These are phyloP conservation scores for Ambrosia trifida DNA, from an alignment of 129 eudicot genomes.

Conservation along the genomic window DNA sequence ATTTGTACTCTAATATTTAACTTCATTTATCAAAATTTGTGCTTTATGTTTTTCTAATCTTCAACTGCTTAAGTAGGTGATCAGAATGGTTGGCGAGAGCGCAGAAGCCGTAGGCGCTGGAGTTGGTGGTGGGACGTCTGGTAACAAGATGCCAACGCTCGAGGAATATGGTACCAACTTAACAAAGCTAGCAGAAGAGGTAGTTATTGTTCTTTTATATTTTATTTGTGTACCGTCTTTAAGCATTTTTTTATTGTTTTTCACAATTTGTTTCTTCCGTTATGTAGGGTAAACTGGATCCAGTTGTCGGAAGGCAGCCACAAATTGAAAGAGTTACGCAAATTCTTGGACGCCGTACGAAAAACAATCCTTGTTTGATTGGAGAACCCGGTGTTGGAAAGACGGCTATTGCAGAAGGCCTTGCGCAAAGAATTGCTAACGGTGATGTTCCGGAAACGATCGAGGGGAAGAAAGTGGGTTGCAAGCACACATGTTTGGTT, in stretches of 20 bases:
- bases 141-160: slow-evolving; percentile 80
- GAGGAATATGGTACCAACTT: slow-evolving; percentile 90
- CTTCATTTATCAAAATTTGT: background rate
- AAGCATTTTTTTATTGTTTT: background rate
- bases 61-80: slow-evolving; percentile 46
- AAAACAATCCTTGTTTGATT: slow-evolving; percentile 87
- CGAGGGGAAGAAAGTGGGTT: slow-evolving; percentile 82
- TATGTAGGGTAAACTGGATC: slow-evolving; percentile 85
- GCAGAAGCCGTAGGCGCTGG: slow-evolving; percentile 86
- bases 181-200: slow-evolving; percentile 92
- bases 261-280: background rate
- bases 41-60: slow-evolving; percentile 1
- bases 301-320: slow-evolving; percentile 81
- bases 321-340: slow-evolving; percentile 94
- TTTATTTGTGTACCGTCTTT: background rate
- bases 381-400: slow-evolving; percentile 98
- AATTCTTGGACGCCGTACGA: slow-evolving; percentile 82
- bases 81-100: slow-evolving; percentile 87
- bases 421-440: slow-evolving; percentile 82
- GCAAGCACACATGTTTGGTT: slow-evolving; percentile 1
- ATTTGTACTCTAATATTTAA: background rate
- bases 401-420: slow-evolving; percentile 96
- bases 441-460: slow-evolving; percentile 97
- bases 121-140: slow-evolving; percentile 74
- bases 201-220: slow-evolving; percentile 24